Evolutionary conservation across 139 green algal species (phyloP).

Genomic region (Chlorella sp.): DNA sequence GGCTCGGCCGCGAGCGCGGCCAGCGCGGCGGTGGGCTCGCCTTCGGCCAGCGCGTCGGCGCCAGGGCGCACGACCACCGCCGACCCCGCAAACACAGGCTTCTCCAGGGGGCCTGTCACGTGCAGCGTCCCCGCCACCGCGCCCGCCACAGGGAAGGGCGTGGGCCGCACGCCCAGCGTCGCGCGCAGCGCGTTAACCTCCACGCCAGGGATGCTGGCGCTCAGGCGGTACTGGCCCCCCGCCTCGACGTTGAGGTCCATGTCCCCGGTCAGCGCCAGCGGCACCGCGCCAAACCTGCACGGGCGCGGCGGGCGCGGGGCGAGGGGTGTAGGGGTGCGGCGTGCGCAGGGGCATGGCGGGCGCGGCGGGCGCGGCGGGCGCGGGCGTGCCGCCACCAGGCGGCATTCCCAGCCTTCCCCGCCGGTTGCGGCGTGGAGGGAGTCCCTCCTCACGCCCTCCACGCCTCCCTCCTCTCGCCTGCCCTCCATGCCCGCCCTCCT

Average conservation of each 20-base stretch:
- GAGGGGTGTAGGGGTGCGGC: too few species aligned
- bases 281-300: conserved; percentile 20
- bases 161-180: conserved; percentile 78
- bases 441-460: too few species aligned
- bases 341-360: too few species aligned
- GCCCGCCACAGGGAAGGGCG: conserved; percentile 76
- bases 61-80: conserved; percentile 30
- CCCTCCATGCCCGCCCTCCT: too few species aligned
- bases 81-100: conserved; percentile 79
- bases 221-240: conserved; percentile 83
- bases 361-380: too few species aligned
- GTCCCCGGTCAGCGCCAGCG: conserved; percentile 58
- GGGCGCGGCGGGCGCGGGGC: too few species aligned
- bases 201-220: conserved; percentile 64
- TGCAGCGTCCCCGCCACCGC: conserved; percentile 84
- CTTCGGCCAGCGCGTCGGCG: conserved; percentile 14
- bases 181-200: conserved; percentile 90
- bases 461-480: too few species aligned
- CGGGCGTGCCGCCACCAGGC: too few species aligned
- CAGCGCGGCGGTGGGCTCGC: conserved; percentile 46
- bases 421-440: too few species aligned
- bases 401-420: too few species aligned
- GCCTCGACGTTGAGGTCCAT: conserved; percentile 85
- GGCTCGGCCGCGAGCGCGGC: conserved; percentile 37
- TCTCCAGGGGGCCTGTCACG: conserved; percentile 86